Evolutionary conservation across 257 asterid species (phyloP).

Genomic region (Lycium barbarum): DNA sequence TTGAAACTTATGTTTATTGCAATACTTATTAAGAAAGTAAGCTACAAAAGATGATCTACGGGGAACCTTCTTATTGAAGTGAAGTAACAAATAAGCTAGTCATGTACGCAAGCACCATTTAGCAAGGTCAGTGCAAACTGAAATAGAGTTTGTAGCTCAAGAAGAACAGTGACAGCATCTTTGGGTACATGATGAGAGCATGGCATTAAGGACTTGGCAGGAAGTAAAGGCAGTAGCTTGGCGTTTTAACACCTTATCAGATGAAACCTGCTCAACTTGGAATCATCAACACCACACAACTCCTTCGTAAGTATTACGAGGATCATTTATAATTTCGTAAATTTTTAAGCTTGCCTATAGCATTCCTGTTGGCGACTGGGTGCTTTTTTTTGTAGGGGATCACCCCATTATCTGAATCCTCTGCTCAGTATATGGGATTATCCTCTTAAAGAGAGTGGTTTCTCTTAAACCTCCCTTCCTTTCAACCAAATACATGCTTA

Average conservation of each 20-base stretch:
- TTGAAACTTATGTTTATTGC: too few relatives aligned
- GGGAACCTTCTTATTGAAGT: too few relatives aligned
- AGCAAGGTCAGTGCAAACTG: too few relatives aligned
- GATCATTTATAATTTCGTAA: not conserved
- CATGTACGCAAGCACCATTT: too few relatives aligned
- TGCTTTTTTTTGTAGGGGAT: not conserved
- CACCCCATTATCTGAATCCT: not conserved
- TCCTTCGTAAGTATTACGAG: not conserved
- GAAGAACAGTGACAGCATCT: too few relatives aligned
- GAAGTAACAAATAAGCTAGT: too few relatives aligned
- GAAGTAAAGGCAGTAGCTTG: not conserved
- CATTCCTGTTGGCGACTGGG: not conserved
- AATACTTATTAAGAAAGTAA: too few relatives aligned
- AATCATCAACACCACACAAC: not conserved
- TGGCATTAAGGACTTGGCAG: not conserved
- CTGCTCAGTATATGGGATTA: not conserved
- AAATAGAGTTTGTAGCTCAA: too few relatives aligned
- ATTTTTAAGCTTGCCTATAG: not conserved
- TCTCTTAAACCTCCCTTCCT: too few relatives aligned
- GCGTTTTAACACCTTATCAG: not conserved
- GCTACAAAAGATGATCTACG: too few relatives aligned
- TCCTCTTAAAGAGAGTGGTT: not conserved
- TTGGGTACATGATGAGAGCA: too few relatives aligned
- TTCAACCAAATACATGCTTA: too few relatives aligned
- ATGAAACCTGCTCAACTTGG: constrained; percentile 14